Percentiles rank a stretch among this genome's conserved stretches.
phyloP scores from a whole-genome alignment of 768 basidiomycete species.

The Crucibulum laeve region DNA sequence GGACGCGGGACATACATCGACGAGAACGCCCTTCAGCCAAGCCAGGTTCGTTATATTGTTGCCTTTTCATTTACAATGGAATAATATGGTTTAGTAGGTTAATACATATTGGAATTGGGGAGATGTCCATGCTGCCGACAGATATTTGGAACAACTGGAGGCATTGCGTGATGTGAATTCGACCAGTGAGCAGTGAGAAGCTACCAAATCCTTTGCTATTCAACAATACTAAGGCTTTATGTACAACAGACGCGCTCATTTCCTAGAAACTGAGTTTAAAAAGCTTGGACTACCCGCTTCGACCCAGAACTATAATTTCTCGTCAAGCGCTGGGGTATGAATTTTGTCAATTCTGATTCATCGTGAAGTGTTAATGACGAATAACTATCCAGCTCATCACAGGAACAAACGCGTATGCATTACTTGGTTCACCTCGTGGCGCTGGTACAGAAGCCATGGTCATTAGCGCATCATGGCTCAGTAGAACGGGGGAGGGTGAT shows the following conservation, averaged over 20 bases:
- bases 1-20: slow-evolving; percentile 79
- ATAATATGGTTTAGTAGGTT: slow-evolving; percentile 47
- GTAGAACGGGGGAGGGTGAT: slow-evolving; percentile 52
- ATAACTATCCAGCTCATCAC: slow-evolving; percentile 35
- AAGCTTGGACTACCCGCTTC: slow-evolving; percentile 70
- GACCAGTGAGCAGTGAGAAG: slow-evolving; percentile 66
- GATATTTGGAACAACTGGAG: slow-evolving; percentile 71
- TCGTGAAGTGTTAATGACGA: slow-evolving; percentile 1
- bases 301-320: slow-evolving; percentile 64
- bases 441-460: slow-evolving; percentile 93
- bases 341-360: slow-evolving; percentile 1
- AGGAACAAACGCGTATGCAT: slow-evolving; percentile 81
- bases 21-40: slow-evolving; percentile 94
- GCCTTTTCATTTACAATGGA: neutral
- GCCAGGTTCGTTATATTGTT: slow-evolving; percentile 51
- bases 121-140: slow-evolving; percentile 84
- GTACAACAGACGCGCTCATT: slow-evolving; percentile 55
- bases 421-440: slow-evolving; percentile 80
- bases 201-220: neutral
- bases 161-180: slow-evolving; percentile 55
- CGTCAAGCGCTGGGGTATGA: slow-evolving; percentile 47
- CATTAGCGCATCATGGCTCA: slow-evolving; percentile 87
- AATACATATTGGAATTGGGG: slow-evolving; percentile 90
- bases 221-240: neutral
- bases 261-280: slow-evolving; percentile 60